These are phyloP conservation scores for Xenoacremonium recifei DNA, from an alignment of 2,329 filamentous ascomycete genomes.

Conservation along the genomic window DNA sequence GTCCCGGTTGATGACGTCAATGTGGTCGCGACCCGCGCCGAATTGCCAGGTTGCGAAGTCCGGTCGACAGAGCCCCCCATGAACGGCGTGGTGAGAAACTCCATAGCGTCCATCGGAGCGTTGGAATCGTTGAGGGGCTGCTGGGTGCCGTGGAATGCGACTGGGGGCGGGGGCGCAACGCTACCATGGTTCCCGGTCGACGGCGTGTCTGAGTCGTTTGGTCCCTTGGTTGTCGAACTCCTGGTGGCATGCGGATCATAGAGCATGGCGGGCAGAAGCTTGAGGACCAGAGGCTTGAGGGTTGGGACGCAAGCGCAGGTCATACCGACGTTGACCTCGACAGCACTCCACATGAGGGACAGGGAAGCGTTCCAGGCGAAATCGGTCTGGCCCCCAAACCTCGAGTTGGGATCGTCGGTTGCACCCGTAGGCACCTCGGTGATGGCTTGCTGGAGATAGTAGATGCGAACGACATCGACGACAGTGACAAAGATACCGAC, in stretches of 20 bases:
- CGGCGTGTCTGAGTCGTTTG: conserved; percentile 29
- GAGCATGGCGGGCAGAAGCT: conserved; percentile 56
- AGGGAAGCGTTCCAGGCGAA: conserved; percentile 75
- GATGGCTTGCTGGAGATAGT: conserved; percentile 78
- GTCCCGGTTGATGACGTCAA: conserved; percentile 33
- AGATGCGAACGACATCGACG: conserved; percentile 86
- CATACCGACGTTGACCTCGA: conserved; percentile 89
- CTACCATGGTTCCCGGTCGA: conserved; percentile 22
- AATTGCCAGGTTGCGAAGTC: background rate
- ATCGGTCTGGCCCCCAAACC: conserved; percentile 52
- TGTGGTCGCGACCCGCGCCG: conserved; percentile 6
- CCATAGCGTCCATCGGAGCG: conserved; percentile 36
- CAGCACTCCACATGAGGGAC: conserved; percentile 89
- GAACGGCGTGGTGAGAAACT: conserved; percentile 47
- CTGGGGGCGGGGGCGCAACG: conserved; percentile 22
- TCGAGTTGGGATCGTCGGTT: conserved; percentile 37
- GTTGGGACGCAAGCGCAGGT: conserved; percentile 91
- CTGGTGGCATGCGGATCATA: conserved; percentile 48
- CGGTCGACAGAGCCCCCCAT: background rate
- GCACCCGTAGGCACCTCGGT: conserved; percentile 36
- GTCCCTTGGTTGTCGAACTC: conserved; percentile 26
- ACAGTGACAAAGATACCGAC: conserved; percentile 85
- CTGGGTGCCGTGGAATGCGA: conserved; percentile 17
- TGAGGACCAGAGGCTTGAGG: conserved; percentile 78
- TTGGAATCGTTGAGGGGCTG: conserved; percentile 22